Base-by-base conservation (phyloP, 2,329 filamentous ascomycete genomes). In the Camillea tinctor region DNA sequence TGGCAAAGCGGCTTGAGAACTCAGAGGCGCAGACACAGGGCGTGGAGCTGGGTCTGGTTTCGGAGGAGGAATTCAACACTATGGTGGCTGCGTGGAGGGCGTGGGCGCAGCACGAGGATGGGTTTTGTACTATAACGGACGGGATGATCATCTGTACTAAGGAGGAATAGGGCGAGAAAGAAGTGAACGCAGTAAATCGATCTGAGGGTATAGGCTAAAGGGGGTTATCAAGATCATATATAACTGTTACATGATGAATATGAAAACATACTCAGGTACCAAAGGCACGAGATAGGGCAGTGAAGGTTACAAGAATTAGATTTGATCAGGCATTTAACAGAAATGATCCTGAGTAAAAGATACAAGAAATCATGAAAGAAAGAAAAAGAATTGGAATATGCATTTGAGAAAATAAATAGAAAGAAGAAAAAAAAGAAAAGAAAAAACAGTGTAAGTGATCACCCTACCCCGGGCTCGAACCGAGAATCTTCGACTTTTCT, bases 141-240 rank as follows among this genome's bases (percentile, higher is more conserved):
- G 59, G 61, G 4, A 56, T 64, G 62, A 54, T 64, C n/a, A 56
- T 65, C 20, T 64, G 64, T 24, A 52, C 3, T 11, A 65, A 65
- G 50, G 61, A 50, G 13, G 26, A 30, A 30, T 30, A 30, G 26
- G 13, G 26, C n/a, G n/a, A n/a, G n/a, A 56, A 30, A 6, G 26
- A 30, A 30, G 26, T 30, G 6, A 30, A 30, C 6, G 13, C 6
- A 30, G 26, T 13, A 30, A 6, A 6, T 30, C 26, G 6, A 6
- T 30, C 26, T 30, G 13, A 30, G 6, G n/a, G n/a, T n/a, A n/a
- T n/a, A n/a, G n/a, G n/a, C n/a, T 13, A 30, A 30, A 30, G 26
- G 26, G 26, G 26, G n/a, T n/a, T n/a, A n/a, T n/a, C n/a, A n/a
- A n/a, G n/a, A n/a, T n/a, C n/a, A n/a, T n/a, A n/a, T n/a, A n/a